These are phyloP conservation scores for Tetradesmus obliquus DNA, from an alignment of 139 green algal species.

Conservation along the genomic window DNA sequence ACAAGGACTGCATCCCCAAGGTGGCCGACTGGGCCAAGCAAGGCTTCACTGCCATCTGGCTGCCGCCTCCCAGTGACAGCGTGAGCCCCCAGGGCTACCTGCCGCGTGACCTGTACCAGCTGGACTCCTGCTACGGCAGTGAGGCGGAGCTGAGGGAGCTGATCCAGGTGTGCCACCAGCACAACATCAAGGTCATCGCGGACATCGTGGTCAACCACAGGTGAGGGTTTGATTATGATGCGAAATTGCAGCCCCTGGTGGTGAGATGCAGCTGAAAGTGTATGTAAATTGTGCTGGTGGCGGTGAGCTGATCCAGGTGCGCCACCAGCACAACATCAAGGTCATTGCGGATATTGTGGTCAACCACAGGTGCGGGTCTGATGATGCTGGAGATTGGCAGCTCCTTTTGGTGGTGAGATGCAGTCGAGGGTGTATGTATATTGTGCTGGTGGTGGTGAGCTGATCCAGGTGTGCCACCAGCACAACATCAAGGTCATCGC, in stretches of 20 bases:
- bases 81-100: slow-evolving; percentile 93
- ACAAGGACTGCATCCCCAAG: slow-evolving; percentile 55
- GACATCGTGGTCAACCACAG: slow-evolving; percentile 98
- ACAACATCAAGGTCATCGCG: slow-evolving; percentile 88
- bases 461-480: slow-evolving; percentile 73
- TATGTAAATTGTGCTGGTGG: neutral
- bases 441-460: slow-evolving; percentile 30
- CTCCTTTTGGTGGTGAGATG: too few species aligned
- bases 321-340: slow-evolving; percentile 85
- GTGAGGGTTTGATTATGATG: slow-evolving; percentile 57
- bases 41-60: slow-evolving; percentile 94
- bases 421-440: too few species aligned
- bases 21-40: slow-evolving; percentile 62
- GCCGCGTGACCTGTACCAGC: slow-evolving; percentile 79
- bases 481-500: slow-evolving; percentile 88
- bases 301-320: slow-evolving; percentile 58
- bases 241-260: too few species aligned
- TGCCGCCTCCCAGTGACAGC: slow-evolving; percentile 93
- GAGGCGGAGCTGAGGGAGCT: slow-evolving; percentile 73
- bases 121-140: slow-evolving; percentile 69
- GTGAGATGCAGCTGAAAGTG: too few species aligned
- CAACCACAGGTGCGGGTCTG: slow-evolving; percentile 86
- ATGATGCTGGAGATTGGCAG: too few species aligned
- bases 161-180: slow-evolving; percentile 73
- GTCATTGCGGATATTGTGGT: slow-evolving; percentile 96